Evolutionary conservation across 768 basidiomycete species (phyloP), one percentile per base, ranked within the genome.

Genomic region (Termitomyces sp.): DNA sequence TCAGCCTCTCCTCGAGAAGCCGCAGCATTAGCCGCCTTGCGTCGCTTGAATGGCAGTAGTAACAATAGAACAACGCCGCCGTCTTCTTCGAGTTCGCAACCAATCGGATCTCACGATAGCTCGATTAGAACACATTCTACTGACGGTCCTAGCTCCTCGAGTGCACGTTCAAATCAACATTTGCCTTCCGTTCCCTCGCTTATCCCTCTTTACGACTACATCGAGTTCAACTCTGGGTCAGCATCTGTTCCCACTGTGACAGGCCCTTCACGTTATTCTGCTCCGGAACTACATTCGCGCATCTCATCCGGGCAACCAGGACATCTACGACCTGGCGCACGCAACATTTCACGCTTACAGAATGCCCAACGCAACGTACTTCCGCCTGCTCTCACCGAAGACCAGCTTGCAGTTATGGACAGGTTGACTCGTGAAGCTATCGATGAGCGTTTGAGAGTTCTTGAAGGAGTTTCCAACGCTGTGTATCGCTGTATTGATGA

Each of bases 401-500:
- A 81, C 41, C 88, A 92, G 63, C 74, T 94, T 12, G 73, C 78
- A 17, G 70, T 76, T 19, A 71, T 93, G 70, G 89, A 93, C 60
- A 72, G 64, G 28, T 66, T 86, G 40, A 91, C 90, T 28, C 76
- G 89, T 53, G 88, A 90, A 61, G 87, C 88, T 6, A 88, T 97
- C 49, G 91, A 94, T 61, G 91, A 94, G 63, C 81, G 92, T 54
- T 70, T 98, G 59, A 78, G 84, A 43, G 79, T 92, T 40, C 72
- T 98, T 38, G 86, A 93, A 70, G 80, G 84, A 17, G 87, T 95
- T 40, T 90, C 92, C 40, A 76, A 76, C 38, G 80, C 85, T 3
- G 75, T 94, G n/a, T 83, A 82, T 66, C 77, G 79, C 19, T 86
- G 91, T 63, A 79, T 91, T 53, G 86, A 89, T 61, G 91, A 97